phyloP scores from a whole-genome alignment of 768 basidiomycete species.

The Boletus insuetus region DNA sequence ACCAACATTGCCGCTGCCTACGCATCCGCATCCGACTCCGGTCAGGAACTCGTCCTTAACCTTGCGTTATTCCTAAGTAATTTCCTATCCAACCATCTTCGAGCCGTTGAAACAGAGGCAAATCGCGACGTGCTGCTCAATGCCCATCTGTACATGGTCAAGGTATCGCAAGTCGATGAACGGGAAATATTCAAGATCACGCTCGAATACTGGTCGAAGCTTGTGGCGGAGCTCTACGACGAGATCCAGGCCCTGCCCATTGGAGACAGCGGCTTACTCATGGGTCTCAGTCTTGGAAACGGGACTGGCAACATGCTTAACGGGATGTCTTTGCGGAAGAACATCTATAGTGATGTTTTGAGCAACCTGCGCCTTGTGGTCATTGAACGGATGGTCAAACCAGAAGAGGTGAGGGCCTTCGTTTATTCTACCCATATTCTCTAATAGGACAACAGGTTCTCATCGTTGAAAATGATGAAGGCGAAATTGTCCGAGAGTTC shows the following conservation, averaged over 20 bases:
- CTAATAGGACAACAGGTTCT: slow-evolving; percentile 60
- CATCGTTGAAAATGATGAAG: slow-evolving; percentile 98
- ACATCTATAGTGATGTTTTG: slow-evolving; percentile 92
- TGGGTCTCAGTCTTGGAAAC: slow-evolving; percentile 80
- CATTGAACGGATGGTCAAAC: slow-evolving; percentile 99
- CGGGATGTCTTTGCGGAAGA: slow-evolving; percentile 83
- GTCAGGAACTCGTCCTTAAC: slow-evolving; percentile 96
- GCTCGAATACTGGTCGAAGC: slow-evolving; percentile 94
- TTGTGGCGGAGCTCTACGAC: slow-evolving; percentile 95
- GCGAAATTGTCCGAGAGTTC: slow-evolving; percentile 98
- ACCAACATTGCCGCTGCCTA: slow-evolving; percentile 96
- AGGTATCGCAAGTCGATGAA: slow-evolving; percentile 96
- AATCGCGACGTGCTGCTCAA: slow-evolving; percentile 94
- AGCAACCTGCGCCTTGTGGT: slow-evolving; percentile 93
- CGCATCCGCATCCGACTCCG: slow-evolving; percentile 81
- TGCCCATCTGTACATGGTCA: slow-evolving; percentile 97
- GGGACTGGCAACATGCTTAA: slow-evolving; percentile 66
- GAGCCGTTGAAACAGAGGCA: slow-evolving; percentile 86
- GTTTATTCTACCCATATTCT: not conserved
- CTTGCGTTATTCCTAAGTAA: slow-evolving; percentile 97
- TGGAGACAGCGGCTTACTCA: slow-evolving; percentile 80
- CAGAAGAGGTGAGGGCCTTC: slow-evolving; percentile 76
- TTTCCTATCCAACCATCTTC: slow-evolving; percentile 91
- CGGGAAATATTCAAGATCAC: slow-evolving; percentile 99
- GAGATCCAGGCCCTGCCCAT: slow-evolving; percentile 93